These are phyloP conservation scores for Cytospora leucostoma DNA, from an alignment of 2,329 filamentous ascomycete genomes.

Conservation along the genomic window DNA sequence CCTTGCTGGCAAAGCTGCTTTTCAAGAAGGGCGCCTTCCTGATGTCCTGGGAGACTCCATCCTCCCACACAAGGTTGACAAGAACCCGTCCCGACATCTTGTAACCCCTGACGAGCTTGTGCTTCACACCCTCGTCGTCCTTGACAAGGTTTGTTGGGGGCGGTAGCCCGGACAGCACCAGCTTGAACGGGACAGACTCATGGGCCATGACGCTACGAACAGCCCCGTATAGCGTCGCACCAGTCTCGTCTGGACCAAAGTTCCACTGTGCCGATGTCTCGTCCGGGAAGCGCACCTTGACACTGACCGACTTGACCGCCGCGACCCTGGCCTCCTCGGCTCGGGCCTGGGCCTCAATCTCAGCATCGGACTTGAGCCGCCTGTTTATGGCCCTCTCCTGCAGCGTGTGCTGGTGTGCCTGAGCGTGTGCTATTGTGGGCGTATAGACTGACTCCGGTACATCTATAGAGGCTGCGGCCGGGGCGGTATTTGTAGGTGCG, in stretches of 20 bases:
- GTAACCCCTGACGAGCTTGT: conserved; percentile 70
- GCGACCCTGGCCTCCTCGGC: conserved; percentile 67
- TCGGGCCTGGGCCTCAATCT: conserved; percentile 70
- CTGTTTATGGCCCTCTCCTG: conserved; percentile 66
- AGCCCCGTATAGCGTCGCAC: conserved; percentile 70
- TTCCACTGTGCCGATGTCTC: conserved; percentile 74
- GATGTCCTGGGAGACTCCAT: conserved; percentile 57
- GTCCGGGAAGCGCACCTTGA: conserved; percentile 88
- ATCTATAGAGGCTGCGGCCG: conserved; percentile 68
- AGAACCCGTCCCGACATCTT: conserved; percentile 71
- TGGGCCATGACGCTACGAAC: conserved; percentile 70
- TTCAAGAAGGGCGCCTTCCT: conserved; percentile 63
- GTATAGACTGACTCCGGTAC: conserved; percentile 75
- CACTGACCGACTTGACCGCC: conserved; percentile 65
- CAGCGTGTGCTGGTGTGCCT: conserved; percentile 71
- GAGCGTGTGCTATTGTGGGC: conserved; percentile 74
- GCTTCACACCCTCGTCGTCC: conserved; percentile 48
- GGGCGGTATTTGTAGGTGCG: conserved; percentile 72
- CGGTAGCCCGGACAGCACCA: conserved; percentile 60
- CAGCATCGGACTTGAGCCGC: conserved; percentile 78
- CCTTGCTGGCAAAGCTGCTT: conserved; percentile 57
- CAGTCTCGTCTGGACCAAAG: conserved; percentile 70
- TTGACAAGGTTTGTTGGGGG: conserved; percentile 40
- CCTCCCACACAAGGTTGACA: conserved; percentile 75
- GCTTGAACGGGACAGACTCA: conserved; percentile 64